Conservation (phyloP, 2,329 filamentous ascomycete species). For the Dothistroma pini region DNA sequence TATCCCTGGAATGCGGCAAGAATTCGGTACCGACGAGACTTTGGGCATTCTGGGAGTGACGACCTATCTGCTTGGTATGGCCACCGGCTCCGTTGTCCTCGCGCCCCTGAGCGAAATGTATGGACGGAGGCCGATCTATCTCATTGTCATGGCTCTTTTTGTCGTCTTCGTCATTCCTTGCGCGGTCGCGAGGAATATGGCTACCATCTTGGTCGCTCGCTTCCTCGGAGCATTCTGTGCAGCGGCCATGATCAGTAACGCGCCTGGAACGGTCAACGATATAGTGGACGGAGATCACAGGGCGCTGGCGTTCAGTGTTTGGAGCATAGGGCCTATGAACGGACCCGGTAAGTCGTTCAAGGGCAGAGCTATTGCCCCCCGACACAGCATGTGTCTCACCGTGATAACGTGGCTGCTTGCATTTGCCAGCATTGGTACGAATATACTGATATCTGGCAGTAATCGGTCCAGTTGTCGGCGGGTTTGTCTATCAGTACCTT, state of each 20-base stretch:
- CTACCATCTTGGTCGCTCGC: constrained; percentile 65
- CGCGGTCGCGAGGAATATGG: constrained; percentile 64
- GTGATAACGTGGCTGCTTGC: too few species aligned
- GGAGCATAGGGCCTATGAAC: constrained; percentile 80
- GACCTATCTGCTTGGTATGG: constrained; percentile 72
- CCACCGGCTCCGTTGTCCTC: constrained; percentile 65
- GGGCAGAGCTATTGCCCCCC: too few species aligned
- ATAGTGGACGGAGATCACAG: constrained; percentile 77
- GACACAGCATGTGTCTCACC: too few species aligned
- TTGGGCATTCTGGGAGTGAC: constrained; percentile 73
- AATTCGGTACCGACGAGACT: constrained; percentile 60
- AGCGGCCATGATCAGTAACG: constrained; percentile 76
- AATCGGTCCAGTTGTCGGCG: constrained; percentile 70
- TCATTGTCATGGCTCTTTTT: constrained; percentile 62
- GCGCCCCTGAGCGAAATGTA: constrained; percentile 72
- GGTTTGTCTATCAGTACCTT: constrained; percentile 71
- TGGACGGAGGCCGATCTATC: constrained; percentile 64
- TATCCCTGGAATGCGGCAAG: constrained; percentile 59
- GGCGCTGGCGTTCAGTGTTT: constrained; percentile 77
- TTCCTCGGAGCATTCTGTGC: constrained; percentile 74
- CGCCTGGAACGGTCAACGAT: constrained; percentile 77
- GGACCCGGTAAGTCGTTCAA: constrained; percentile 40
- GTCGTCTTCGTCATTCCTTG: constrained; percentile 68
- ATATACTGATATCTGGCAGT: too few species aligned
- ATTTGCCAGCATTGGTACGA: too few species aligned